Conservation (phyloP, 331 rosid genomes). For the Prunus yedoensis region DNA sequence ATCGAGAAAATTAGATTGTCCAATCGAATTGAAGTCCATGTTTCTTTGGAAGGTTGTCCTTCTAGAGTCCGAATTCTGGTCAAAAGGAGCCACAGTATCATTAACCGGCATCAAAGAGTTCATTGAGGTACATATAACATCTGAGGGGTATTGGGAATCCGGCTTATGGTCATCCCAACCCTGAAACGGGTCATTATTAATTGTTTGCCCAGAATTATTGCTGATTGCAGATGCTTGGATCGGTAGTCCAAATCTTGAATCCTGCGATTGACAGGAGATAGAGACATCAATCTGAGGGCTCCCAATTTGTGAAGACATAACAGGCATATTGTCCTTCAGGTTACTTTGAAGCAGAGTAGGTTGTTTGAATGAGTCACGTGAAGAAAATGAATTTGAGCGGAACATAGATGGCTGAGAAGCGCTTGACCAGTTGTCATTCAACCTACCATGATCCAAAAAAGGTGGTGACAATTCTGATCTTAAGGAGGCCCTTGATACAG, state of each 20-base stretch:
- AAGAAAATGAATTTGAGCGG: constrained; percentile 44
- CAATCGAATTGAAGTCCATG: constrained; percentile 34
- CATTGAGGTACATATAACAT: constrained; percentile 35
- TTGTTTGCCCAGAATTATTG: constrained; percentile 33
- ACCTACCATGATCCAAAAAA: constrained; percentile 46
- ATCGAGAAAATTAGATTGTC: constrained; percentile 33
- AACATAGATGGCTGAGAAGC: constrained; percentile 46
- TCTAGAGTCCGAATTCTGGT: constrained; percentile 33
- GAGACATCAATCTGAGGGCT: constrained; percentile 45
- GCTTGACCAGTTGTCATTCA: constrained; percentile 52
- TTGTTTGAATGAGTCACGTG: constrained; percentile 42
- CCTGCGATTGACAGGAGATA: constrained; percentile 37
- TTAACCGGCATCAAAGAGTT: constrained; percentile 46
- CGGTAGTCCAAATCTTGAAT: constrained; percentile 40
- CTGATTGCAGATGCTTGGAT: constrained; percentile 38
- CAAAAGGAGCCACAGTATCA: constrained; percentile 38
- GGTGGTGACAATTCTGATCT: constrained; percentile 45
- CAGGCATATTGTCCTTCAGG: constrained; percentile 39
- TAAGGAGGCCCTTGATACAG: constrained; percentile 38
- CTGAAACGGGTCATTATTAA: constrained; percentile 32
- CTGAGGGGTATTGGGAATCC: constrained; percentile 42
- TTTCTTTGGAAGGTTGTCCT: constrained; percentile 39
- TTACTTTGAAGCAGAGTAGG: constrained; percentile 29
- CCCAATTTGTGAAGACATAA: constrained; percentile 34
- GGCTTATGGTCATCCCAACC: constrained; percentile 62